Evolutionary conservation across 2,329 filamentous ascomycete genomes (phyloP), one percentile per base, ranked within the genome.

Genomic region (Diplodia mutila): DNA sequence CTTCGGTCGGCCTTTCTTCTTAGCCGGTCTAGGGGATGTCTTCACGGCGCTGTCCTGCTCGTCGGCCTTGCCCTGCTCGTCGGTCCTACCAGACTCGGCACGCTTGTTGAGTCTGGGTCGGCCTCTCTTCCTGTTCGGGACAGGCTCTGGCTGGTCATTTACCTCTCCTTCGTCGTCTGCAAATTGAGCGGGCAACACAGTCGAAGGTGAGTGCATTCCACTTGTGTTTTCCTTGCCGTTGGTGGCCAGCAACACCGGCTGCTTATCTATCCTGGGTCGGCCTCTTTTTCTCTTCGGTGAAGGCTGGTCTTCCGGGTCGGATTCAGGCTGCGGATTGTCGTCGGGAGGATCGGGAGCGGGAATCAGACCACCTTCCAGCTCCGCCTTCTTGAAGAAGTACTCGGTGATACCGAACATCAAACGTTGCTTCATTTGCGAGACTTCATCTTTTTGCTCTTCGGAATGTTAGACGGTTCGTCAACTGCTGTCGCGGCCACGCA

Each of bases 1-100:
- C 29, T 63, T 63, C 46, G n/a, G 32, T 1, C 59, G 59, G 18
- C 59, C 59, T 25, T 39, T 63, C 29, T 51, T 51, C 59, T 51
- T 51, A 2, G 18, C 5, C 4, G 32, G 11, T 6, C 3, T 1
- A 9, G 27, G 7, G 0, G 18, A n/a, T 9, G 8, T 14, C 8
- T 42, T 11, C 3, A 18, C 21, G 25, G 16, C 4, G 14, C 1
- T 23, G 4, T 25, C 14, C 18, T 61, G 8, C 12, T 42, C 6
- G 12, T 18, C 27, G 4, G n/a, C 18, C 9, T 2, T 16, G n/a
- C n/a, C 14, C 18, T 61, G 8, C 12, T 42, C 6, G 12, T 18
- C 27, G 4, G n/a, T 11, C 9, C 1, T 16, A 2, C 8, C 8
- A 3, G 16, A 6, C 12, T 9, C 23, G 11, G 16, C 1, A 2